Evolutionary conservation across 2,329 filamentous ascomycete genomes (phyloP).

Genomic region (Emergomyces orientalis): DNA sequence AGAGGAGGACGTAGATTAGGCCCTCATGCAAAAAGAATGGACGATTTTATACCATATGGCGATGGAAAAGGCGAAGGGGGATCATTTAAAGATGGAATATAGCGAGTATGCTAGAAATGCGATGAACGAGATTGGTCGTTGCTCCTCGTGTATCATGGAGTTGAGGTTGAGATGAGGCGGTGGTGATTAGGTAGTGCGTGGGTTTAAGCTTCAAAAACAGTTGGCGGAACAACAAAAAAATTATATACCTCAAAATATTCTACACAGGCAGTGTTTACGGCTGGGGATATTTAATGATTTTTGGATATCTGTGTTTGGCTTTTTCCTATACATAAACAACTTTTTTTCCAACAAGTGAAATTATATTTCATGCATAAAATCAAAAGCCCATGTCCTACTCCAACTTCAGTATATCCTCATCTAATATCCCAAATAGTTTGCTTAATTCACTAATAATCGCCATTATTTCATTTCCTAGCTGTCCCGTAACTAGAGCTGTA

Average conservation of each 20-base stretch:
- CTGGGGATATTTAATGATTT: background rate
- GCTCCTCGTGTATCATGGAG: background rate
- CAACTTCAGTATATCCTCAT: slow-evolving; percentile 53
- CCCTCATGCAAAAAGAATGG: slow-evolving; percentile 28
- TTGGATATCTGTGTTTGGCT: background rate
- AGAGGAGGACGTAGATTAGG: slow-evolving; percentile 26
- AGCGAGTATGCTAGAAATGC: background rate
- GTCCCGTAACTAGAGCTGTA: slow-evolving; percentile 52
- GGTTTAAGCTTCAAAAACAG: background rate
- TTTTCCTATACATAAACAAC: background rate
- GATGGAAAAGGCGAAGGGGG: background rate
- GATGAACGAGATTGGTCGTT: background rate
- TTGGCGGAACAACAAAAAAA: background rate
- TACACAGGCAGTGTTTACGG: background rate
- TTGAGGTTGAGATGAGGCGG: background rate
- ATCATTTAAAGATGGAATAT: slow-evolving; percentile 6
- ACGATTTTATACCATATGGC: background rate
- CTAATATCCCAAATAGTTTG: slow-evolving; percentile 51
- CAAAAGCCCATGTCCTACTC: slow-evolving; percentile 26
- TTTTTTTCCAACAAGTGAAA: background rate
- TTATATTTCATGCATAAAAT: background rate
- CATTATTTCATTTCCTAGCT: slow-evolving; percentile 47
- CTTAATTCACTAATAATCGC: slow-evolving; percentile 49
- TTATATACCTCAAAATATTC: background rate
- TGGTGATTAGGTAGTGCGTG: background rate